Evolutionary conservation across 495 filamentous ascomycete species (phyloP), one percentile per base, ranked within the genome.

Genomic region (Podospora fimiseda): DNA sequence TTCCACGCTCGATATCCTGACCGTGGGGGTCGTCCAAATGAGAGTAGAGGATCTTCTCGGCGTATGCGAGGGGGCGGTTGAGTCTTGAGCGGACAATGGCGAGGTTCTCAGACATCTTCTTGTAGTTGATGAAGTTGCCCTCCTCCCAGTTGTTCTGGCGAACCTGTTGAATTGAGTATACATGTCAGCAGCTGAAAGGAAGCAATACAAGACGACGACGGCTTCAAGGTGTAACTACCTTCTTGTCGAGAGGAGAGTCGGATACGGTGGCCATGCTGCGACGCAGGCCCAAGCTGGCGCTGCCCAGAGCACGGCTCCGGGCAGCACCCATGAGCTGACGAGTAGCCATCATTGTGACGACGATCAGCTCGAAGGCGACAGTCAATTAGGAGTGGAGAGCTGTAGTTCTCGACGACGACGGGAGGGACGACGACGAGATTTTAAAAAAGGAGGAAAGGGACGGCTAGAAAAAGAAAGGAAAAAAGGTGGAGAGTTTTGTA

Each of bases 41-140:
- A 58, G 90, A 96, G 83, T 98, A 97, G 62, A 98, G 81, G 61
- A 98, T 87, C 83, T 98, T 98, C 84, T 98, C 93, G 69, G 90
- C 89, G 73, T 81, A 96, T 60, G 91, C 95, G 52, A 98, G 80
- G 63, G 93, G 93, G 57, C 89, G 84, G 74, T 95, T 93, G 57
- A 98, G 82, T 62, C 93, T 81, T 60, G 72, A 66, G 62, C 94
- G 88, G 58, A 97, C 93, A 68, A 96, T 80, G 59, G 82, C 76
- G 40, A 98, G 84, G 81, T 97, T 97, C 79, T 97, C 89, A 61
- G 86, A 88, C 92, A 97, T 96, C 80, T 96, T 96, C 83, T 87
- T 90, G 70, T 77, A 79, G 71, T 76, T 79, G 71, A 81, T 78
- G 67, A 78, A 81, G 73, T 75, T 80, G 67, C 57, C 59, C 50